A percentile compares a stretch with the other conserved stretches of the same genome.
phyloP scores from a whole-genome alignment of 768 basidiomycete species.

The Astraeus odoratus region DNA sequence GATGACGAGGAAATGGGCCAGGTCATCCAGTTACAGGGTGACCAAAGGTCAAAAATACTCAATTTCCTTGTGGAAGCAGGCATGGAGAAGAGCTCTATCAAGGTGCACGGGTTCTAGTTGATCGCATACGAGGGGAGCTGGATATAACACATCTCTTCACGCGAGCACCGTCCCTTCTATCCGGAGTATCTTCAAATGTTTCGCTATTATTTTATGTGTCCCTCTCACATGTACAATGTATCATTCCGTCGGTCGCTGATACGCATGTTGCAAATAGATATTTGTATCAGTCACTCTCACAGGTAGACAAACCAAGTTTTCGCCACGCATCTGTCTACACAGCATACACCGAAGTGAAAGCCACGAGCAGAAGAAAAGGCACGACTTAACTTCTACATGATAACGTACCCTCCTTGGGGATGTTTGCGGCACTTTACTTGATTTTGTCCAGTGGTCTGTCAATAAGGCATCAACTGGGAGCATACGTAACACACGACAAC shows the following conservation, averaged over 20 bases:
- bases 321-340: neutral
- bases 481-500: neutral
- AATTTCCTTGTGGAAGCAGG: conserved; percentile 83
- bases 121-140: conserved; percentile 3
- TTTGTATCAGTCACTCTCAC: conserved; percentile 2
- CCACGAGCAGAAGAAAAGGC: conserved; percentile 3
- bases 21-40: conserved; percentile 98
- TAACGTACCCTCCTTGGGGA: neutral
- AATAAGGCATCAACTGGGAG: conserved; percentile 13
- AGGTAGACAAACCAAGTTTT: neutral
- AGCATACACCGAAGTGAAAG: conserved; percentile 8
- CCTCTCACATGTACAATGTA: conserved; percentile 20
- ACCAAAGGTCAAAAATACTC: conserved; percentile 88
- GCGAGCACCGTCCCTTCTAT: no score
- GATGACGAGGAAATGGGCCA: conserved; percentile 94
- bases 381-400: conserved; percentile 13
- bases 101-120: conserved; percentile 79
- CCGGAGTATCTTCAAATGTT: neutral
- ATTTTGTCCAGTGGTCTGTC: conserved; percentile 89
- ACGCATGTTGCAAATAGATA: conserved; percentile 19
- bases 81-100: conserved; percentile 70
- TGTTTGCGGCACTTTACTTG: conserved; percentile 45
- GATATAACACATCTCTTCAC: neutral
- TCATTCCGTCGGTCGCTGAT: conserved; percentile 21
- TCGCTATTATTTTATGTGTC: conserved; percentile 11